Evolutionary conservation across 2,329 filamentous ascomycete genomes (phyloP).

Genomic region (Beauveria sp.): DNA sequence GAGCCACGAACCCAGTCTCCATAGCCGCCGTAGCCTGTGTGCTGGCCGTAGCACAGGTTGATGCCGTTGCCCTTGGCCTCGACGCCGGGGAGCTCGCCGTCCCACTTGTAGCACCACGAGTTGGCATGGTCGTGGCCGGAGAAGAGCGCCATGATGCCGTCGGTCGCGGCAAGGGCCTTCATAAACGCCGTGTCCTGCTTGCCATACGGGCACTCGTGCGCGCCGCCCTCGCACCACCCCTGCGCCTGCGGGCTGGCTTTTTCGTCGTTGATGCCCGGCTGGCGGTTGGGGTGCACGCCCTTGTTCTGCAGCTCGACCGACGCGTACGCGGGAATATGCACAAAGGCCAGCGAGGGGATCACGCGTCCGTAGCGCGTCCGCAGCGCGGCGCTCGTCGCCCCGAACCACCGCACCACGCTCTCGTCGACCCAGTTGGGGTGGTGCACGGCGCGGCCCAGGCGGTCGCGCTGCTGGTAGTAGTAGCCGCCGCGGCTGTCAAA

Average conservation of each 20-base stretch:
- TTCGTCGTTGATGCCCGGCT: slow-evolving; percentile 41
- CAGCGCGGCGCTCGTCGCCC: slow-evolving; percentile 24
- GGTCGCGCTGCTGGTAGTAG: slow-evolving; percentile 33
- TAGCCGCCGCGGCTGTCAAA: slow-evolving; percentile 59
- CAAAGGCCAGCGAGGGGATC: slow-evolving; percentile 40
- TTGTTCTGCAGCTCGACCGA: slow-evolving; percentile 21
- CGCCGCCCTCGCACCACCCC: slow-evolving; percentile 35
- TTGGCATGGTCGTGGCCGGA: slow-evolving; percentile 60
- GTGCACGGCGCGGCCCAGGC: slow-evolving; percentile 21
- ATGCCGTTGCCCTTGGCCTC: slow-evolving; percentile 32
- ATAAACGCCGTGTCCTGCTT: slow-evolving; percentile 55
- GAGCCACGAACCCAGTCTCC: slow-evolving; percentile 50
- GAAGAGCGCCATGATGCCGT: slow-evolving; percentile 50
- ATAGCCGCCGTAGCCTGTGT: slow-evolving; percentile 59
- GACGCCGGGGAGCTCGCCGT: slow-evolving; percentile 27
- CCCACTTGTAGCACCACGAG: slow-evolving; percentile 49
- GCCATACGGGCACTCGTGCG: slow-evolving; percentile 31
- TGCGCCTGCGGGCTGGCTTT: slow-evolving; percentile 33
- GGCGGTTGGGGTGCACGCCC: slow-evolving; percentile 27
- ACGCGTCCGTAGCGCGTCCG: slow-evolving; percentile 21
- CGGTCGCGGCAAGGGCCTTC: slow-evolving; percentile 46
- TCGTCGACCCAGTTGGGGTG: slow-evolving; percentile 39
- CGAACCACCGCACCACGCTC: slow-evolving; percentile 38
- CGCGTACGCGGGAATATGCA: slow-evolving; percentile 39
- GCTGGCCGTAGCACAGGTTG: slow-evolving; percentile 54